Percentiles rank a stretch among this genome's conserved stretches.
These are phyloP conservation scores for Acidiella bohemica DNA, from an alignment of 495 filamentous ascomycete species.

Conservation along the genomic window DNA sequence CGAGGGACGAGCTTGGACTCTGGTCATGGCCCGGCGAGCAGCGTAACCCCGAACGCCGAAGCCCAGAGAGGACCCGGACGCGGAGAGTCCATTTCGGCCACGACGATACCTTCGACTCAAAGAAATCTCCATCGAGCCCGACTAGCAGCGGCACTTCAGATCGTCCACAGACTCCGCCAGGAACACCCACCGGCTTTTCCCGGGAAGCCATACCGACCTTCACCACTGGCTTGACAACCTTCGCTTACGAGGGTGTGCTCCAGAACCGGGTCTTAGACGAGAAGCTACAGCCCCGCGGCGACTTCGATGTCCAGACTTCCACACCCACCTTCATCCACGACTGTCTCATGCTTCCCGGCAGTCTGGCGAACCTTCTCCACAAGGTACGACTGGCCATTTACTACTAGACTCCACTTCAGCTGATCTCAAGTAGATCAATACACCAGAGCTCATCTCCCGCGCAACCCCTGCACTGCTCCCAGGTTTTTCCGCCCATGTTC, in stretches of 20 bases:
- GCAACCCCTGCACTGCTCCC: constrained; percentile 14
- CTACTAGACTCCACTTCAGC: not conserved
- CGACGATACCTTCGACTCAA: no score
- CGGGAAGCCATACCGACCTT: constrained; percentile 7
- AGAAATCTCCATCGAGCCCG: no score
- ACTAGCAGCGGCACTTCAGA: no score
- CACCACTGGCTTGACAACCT: constrained; percentile 2
- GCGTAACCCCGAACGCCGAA: no score
- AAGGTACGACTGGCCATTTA: constrained; percentile 4
- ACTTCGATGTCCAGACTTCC: constrained; percentile 10
- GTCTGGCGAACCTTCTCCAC: constrained; percentile 10
- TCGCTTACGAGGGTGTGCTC: constrained; percentile 7
- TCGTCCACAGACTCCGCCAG: no score
- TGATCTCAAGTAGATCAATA: not conserved
- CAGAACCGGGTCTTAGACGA: constrained; percentile 6
- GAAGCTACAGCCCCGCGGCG: constrained; percentile 1
- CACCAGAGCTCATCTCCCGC: not conserved
- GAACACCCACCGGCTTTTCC: no score
- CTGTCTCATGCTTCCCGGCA: constrained; percentile 15
- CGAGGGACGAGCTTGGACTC: no score
- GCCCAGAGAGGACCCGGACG: no score
- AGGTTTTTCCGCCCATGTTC: constrained; percentile 6
- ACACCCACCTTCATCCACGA: constrained; percentile 19
- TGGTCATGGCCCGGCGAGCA: no score
- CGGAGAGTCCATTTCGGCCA: no score